phyloP scores from a whole-genome alignment of 257 asterid species.

The Solanum gracilifrons region DNA sequence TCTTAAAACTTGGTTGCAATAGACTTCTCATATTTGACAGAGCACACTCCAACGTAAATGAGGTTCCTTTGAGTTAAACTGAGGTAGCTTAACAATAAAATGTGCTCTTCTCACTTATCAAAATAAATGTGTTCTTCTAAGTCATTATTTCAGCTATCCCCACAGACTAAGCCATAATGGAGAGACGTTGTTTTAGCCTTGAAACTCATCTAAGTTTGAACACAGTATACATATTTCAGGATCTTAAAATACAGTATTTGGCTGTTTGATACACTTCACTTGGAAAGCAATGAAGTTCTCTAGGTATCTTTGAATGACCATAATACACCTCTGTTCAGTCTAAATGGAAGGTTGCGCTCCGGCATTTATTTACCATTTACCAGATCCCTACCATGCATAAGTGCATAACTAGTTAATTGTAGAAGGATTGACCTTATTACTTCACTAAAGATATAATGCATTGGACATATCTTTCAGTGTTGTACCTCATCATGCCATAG shows the following conservation, averaged over 20 bases:
- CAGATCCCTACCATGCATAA: neutral
- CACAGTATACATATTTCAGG: neutral
- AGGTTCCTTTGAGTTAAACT: neutral
- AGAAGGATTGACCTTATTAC: neutral
- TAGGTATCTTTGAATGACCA: neutral
- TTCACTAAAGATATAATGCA: neutral
- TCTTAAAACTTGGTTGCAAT: neutral
- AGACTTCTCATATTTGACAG: neutral
- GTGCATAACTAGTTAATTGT: neutral
- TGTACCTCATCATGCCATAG: conserved; percentile 80
- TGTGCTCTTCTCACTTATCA: neutral
- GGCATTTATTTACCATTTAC: neutral
- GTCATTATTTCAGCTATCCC: neutral
- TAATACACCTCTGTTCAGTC: neutral
- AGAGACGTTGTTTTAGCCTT: neutral
- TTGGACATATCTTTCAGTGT: neutral
- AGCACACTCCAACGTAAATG: neutral
- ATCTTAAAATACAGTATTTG: neutral
- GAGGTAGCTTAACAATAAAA: neutral
- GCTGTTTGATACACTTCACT: neutral
- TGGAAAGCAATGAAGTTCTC: neutral
- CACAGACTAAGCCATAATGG: neutral
- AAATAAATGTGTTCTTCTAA: neutral
- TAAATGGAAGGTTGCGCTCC: neutral
- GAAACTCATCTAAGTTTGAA: neutral